These are phyloP conservation scores for Nitzschia sp. DNA, from an alignment of 108 stramenopile species.

Conservation along the genomic window DNA sequence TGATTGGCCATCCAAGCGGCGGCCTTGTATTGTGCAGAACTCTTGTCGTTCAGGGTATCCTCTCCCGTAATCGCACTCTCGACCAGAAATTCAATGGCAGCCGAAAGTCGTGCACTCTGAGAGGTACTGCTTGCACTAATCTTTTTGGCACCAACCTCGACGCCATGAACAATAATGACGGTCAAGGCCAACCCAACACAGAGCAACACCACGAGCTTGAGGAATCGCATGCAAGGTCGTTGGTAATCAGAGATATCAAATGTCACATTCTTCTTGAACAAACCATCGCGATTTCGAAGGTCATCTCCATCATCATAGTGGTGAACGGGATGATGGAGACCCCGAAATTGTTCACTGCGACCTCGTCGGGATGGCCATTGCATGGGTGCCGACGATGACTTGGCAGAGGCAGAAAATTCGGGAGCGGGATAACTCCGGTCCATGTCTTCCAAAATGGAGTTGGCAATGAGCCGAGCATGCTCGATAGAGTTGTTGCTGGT, in stretches of 20 bases:
- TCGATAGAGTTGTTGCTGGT: conserved; percentile 3
- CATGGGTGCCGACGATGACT: background rate
- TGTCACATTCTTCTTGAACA: background rate
- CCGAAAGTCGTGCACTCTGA: background rate
- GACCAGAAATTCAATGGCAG: conserved; percentile 12
- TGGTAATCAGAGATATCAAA: no score
- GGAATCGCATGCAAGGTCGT: no score
- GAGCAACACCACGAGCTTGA: no score
- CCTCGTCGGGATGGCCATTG: conserved; percentile 16
- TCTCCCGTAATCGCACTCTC: conserved; percentile 14
- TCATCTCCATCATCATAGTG: background rate
- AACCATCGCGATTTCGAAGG: background rate
- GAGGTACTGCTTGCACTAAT: no score
- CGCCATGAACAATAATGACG: no score
- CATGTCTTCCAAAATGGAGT: conserved; percentile 31
- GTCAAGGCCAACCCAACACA: no score
- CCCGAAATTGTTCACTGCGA: conserved; percentile 2
- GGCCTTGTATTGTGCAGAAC: conserved; percentile 43
- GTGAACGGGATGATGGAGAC: background rate
- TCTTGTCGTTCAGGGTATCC: conserved; percentile 14
- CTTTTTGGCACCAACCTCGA: no score
- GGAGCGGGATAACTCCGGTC: conserved; percentile 17
- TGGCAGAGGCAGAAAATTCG: no score
- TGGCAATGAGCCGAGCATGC: conserved; percentile 39
- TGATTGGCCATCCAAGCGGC: conserved; percentile 47